Base-by-base conservation (phyloP, 768 basidiomycete genomes). In the Russula olivacea region DNA sequence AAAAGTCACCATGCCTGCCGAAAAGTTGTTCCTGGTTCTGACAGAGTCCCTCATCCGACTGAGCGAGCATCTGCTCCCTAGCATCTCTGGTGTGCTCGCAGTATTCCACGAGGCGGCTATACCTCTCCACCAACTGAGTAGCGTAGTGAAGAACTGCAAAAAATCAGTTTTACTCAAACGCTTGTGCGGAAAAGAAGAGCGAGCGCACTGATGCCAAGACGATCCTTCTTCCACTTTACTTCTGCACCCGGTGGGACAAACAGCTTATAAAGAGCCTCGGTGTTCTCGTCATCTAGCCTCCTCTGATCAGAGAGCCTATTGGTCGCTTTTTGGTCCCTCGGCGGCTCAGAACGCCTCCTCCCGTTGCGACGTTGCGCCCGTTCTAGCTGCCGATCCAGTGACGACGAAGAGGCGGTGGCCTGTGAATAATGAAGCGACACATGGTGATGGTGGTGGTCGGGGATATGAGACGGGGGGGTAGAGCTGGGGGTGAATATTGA, bases 151-250 rank as follows among this genome's bases (percentile, higher is more conserved):
- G 6, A 63, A 63, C 61, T 63, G 43, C 25, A 53, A 52, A 53
- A 45, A 45, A 8, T 45, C 43, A 45, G 10, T n/a, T 21, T 43
- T 21, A 43, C 19, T 43, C 41, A 45, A n/a, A 4, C 41, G 8
- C 19, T n/a, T n/a, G n/a, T n/a, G 21, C 43, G 21, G 21, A n/a
- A 19, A 10, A n/a, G 17, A 9, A 15, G 15, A 40, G 38, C 15
- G 15, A 40, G 28, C 62, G 30, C 19, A 63, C 62, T 55, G 15
- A 28, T 54, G 36, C n/a, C 12, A 40, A 63, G 62, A 14, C 62
- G 57, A 15, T 63, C 30, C 58, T 63, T 63, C 62, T 63, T 63
- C 30, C 40, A 49, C 28, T 25, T 58, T n/a, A 47, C 21, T 21
- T 25, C 8, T 6, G 34, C 47, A 1, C 23, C 36, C 3, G 28